Evolutionary conservation across 805 yeast genomes (phyloP), one percentile per base, ranked within the genome.

Genomic region (Candida ulmi): DNA sequence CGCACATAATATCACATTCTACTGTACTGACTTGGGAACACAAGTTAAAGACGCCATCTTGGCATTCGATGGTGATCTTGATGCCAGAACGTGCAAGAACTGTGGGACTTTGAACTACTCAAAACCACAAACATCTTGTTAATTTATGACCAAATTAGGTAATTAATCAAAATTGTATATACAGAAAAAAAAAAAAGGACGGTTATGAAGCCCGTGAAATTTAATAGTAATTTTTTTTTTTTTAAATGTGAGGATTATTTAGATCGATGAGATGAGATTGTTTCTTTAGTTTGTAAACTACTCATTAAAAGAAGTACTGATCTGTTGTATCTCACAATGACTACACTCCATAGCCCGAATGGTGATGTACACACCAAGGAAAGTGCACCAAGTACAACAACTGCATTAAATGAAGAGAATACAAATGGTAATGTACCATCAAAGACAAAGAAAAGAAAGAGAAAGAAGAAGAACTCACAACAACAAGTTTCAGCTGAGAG

Each of bases 11-110:
- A 69, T 66, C 17, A 77, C 72, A 40, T 87, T 90, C 57, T 79
- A 83, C 51, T 83, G 91, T 61, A 59, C 65, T 8, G 96, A 90
- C 64, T 68, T 90, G 38, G 96, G 96, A 8, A 82, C 95, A 2
- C 96, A 90, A 61, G 90, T 90, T 39, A 88, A 87, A 60, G 82
- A 71, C 7, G 95, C 90, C 3, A 88, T 90, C 38, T 57, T 78
- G 32, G 70, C 66, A 13, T 88, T 86, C 58, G 95, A 86, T 46
- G 66, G 56, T 0, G 82, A 81, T 52, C 38, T 69, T 16, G 69
- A 71, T 11, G 76, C 76, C 33, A 74, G 95, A 57, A 86, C 88
- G 6, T 88, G 97, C 60, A 54, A 64, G 34, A 59, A 72, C 12
- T 88, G 97, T 60, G 90, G 91, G 2, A 77, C 86, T 1, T 61